Evolutionary conservation across 1,139 yeast genomes (phyloP).

Genomic region (Geotrichum bryndzae): DNA sequence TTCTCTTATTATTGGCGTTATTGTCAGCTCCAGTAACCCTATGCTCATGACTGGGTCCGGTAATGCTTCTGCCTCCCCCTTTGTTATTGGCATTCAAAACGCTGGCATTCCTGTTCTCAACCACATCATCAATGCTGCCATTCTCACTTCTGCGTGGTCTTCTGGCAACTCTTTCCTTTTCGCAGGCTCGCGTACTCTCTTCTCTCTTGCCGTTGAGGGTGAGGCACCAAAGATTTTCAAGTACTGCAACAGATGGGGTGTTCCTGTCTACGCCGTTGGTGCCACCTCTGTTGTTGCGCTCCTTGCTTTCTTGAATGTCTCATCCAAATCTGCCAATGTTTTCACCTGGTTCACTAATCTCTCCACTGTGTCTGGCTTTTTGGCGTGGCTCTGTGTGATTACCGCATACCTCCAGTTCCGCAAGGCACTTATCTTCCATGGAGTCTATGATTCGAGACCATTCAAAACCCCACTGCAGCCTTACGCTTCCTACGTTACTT

Average conservation of each 20-base stretch:
- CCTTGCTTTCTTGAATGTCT: conserved; percentile 41
- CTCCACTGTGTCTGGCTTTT: conserved; percentile 43
- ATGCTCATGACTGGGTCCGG: conserved; percentile 40
- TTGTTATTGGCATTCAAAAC: conserved; percentile 53
- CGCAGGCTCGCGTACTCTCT: conserved; percentile 40
- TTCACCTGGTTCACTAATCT: conserved; percentile 42
- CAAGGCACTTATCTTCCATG: conserved; percentile 40
- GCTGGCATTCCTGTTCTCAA: conserved; percentile 53
- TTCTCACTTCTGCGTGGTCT: conserved; percentile 55
- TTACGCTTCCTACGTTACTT: conserved; percentile 42
- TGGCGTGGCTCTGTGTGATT: conserved; percentile 42
- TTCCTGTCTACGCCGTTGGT: conserved; percentile 39
- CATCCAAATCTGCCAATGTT: conserved; percentile 44
- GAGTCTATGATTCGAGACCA: conserved; percentile 33
- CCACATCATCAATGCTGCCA: conserved; percentile 61
- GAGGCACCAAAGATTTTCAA: conserved; percentile 45
- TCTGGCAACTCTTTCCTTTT: conserved; percentile 39
- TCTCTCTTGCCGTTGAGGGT: conserved; percentile 43
- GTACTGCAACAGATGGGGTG: conserved; percentile 41
- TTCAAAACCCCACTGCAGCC: conserved; percentile 45
- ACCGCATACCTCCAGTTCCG: conserved; percentile 50
- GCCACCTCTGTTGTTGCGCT: conserved; percentile 33
- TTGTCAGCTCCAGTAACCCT: conserved; percentile 51
- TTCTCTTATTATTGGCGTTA: conserved; percentile 49
- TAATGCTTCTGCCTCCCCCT: conserved; percentile 57